Conservation (phyloP, 2,329 filamentous ascomycete species). For the Paraphoma sp. region DNA sequence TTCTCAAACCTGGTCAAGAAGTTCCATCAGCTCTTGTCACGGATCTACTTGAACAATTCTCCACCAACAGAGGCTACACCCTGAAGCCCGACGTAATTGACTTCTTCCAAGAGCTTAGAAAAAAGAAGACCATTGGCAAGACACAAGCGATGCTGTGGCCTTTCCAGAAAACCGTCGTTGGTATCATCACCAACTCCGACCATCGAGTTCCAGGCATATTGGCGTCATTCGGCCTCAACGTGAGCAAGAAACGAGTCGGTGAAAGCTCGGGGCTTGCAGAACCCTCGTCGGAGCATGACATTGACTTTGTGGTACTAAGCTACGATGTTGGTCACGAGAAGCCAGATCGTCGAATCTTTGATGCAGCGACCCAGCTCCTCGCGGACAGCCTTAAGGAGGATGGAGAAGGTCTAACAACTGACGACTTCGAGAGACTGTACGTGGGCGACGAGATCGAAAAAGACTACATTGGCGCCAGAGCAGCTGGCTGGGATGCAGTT, state of each 20-base stretch:
- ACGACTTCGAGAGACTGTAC: conserved; percentile 55
- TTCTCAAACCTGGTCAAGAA: conserved; percentile 33
- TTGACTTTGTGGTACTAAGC: conserved; percentile 67
- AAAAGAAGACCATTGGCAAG: conserved; percentile 3
- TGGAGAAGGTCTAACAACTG: conserved; percentile 1
- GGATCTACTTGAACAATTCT: conserved; percentile 61
- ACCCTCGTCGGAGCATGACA: conserved; percentile 37
- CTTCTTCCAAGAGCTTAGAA: conserved; percentile 53
- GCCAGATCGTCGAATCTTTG: conserved; percentile 63
- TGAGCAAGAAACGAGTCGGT: conserved; percentile 42
- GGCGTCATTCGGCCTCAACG: conserved; percentile 58
- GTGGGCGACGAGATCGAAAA: conserved; percentile 62
- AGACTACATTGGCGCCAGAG: conserved; percentile 57
- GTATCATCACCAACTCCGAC: conserved; percentile 70
- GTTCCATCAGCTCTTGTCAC: conserved; percentile 57
- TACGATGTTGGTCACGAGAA: conserved; percentile 70
- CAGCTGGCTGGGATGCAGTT: conserved; percentile 57
- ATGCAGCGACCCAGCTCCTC: conserved; percentile 58
- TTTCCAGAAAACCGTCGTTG: conserved; percentile 56
- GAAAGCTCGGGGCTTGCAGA: conserved; percentile 22
- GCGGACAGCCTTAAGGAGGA: conserved; percentile 34
- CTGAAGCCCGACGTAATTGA: conserved; percentile 56
- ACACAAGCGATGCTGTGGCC: conserved; percentile 27
- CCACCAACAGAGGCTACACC: conserved; percentile 60
- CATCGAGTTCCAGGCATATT: conserved; percentile 64